Evolutionary conservation across 257 asterid species (phyloP), one percentile per base, ranked within the genome.

Genomic region (Nyctanthes arbortristis): DNA sequence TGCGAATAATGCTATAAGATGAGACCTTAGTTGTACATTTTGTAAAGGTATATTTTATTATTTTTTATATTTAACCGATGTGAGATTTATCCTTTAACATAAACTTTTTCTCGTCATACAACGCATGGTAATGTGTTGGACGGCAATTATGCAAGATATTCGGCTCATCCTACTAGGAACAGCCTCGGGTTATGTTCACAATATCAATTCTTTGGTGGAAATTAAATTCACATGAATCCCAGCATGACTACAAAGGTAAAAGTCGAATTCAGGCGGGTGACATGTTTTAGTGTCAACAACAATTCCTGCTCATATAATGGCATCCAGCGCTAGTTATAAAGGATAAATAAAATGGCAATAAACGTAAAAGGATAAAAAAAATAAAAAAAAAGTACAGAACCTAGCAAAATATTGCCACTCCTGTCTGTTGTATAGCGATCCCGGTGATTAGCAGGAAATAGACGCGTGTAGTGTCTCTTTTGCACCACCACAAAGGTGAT

Each of bases 391-490:
- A n/a, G n/a, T 55, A 90, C 97, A 0, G 9, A 52, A 52, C 59
- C 98, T 30, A 97, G 96, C 39, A 90, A 67, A 63, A 93, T 88
- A 64, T 93, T 93, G 22, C 97, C 96, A 73, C 98, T 93, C 82
- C n/a, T 87, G 73, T 93, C 97, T 0, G 92, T 87, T 2, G 70
- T 1, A 0, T 4, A 0, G 5, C 78, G 76, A 55, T 88, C 91
- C 0, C 66, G 14, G 34, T 87, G 93, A 40, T 66, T 67, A 4
- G 59, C 80, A 24, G 98, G 77, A 59, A 93, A 93, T 14, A 93
- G 83, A 0, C 98, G 96, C 0, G 98, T 90, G 49, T 93, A 96
- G 55, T 93, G 98, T 49, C 98, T 84, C 88, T 93, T 93, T 70
- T 93, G 98, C 67, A 90, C 98, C 30, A 93, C 98, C 2, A 93